Base-by-base conservation (phyloP, 805 yeast species). In the Saccharomyces kudriavzevii region DNA sequence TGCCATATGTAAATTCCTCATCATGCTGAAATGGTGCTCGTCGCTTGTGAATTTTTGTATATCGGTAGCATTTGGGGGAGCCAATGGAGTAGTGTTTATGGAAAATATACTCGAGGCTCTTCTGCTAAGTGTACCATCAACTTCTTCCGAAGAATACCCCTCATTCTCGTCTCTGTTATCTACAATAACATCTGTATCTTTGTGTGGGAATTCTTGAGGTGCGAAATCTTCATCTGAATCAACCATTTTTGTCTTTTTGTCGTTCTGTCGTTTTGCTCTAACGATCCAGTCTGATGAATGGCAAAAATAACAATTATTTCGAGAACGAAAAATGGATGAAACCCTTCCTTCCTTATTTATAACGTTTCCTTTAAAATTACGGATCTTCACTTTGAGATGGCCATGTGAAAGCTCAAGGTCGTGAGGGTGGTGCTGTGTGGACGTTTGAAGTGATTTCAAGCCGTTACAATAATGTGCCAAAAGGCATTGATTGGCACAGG, bases 1-100 rank as follows among this genome's bases (percentile, higher is more conserved):
- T 5, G 99, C 99, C 83, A 92, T 77, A 70, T 94, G 98, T 59
- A 94, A 79, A 63, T 87, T 85, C 66, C 96, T 77, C 53, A 94
- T 74, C 80, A 94, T 81, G 53, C 91, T 84, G 59, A 92, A 85
- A 68, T 92, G 97, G 65, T 96, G 79, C 49, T 78, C 78, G 70
- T 92, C 98, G 40, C 83, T 80, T 52, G 90, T 84, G 67, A 91
- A 90, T 48, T 85, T 88, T 56, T 79, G 77, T 63, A 89, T 84
- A 68, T 92, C 96, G 17, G 77, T 76, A 54, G 83, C 83, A 63
- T 86, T 88, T 9, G 94, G 92, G 47, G 87, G 84, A 10, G 89
- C 91, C 59, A 86, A 73, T 28, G 84, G 85, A 4, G 70, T 62
- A 5, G 74, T 68, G 40, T 82, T 85, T 56, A 77, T 57, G 49